Percentiles rank a stretch among this genome's conserved stretches.
phyloP scores from a whole-genome alignment of 73 alveolate species.

The Stentor coeruleus region DNA sequence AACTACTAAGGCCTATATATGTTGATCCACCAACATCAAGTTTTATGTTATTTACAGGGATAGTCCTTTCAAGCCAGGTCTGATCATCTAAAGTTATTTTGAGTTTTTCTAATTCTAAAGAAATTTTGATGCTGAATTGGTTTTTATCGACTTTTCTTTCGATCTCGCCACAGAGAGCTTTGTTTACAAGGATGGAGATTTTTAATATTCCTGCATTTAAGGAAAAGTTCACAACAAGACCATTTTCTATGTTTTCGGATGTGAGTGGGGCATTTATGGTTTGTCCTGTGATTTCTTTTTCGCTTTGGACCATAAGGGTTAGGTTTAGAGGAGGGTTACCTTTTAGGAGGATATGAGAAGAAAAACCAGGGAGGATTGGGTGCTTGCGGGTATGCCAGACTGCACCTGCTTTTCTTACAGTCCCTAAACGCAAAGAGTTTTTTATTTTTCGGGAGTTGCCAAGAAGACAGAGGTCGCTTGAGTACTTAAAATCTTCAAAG shows the following conservation, averaged over 20 bases:
- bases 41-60: not conserved
- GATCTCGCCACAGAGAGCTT: not conserved
- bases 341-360: constrained; percentile 38
- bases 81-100: not conserved
- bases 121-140: not conserved
- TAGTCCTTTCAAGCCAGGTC: not conserved
- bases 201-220: constrained; percentile 8
- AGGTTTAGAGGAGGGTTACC: not conserved
- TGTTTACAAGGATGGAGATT: not conserved
- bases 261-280: not conserved
- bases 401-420: constrained; percentile 54
- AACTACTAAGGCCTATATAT: not conserved
- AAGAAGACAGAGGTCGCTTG: constrained; percentile 29
- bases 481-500: constrained; percentile 34
- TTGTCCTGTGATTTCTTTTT: constrained; percentile 20
- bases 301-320: constrained; percentile 2
- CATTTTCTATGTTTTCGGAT: not conserved
- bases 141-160: not conserved
- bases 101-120: not conserved
- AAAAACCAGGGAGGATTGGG: constrained; percentile 51
- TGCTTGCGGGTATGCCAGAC: constrained; percentile 63
- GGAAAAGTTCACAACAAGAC: not conserved
- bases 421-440: constrained; percentile 32
- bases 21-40: constrained; percentile 9
- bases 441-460: constrained; percentile 34